These are phyloP conservation scores for Hemisphaericaspora xylofermentans DNA, from an alignment of 1,139 yeast genomes.

Conservation along the genomic window DNA sequence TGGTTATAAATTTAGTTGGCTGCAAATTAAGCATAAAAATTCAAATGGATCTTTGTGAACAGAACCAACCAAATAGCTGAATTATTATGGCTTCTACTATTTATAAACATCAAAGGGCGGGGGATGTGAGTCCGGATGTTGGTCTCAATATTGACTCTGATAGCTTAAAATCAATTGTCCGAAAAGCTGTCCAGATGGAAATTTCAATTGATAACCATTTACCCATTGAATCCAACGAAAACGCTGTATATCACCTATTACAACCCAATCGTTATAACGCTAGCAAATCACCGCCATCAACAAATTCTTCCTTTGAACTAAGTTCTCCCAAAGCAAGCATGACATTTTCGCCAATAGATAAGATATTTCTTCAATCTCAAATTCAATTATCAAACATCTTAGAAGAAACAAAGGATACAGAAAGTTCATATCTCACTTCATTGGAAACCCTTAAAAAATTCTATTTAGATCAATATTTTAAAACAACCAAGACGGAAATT, in stretches of 20 bases:
- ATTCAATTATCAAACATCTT: constrained; percentile 35
- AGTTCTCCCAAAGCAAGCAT: constrained; percentile 24
- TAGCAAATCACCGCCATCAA: background rate
- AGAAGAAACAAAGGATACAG: constrained; percentile 50
- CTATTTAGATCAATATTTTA: constrained; percentile 34
- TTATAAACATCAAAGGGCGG: too few species aligned
- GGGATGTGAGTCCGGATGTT: background rate
- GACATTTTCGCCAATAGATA: constrained; percentile 18
- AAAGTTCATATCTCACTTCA: constrained; percentile 43
- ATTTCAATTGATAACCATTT: background rate
- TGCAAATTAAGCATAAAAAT: too few species aligned
- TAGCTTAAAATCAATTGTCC: background rate
- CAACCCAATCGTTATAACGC: background rate
- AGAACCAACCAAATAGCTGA: too few species aligned
- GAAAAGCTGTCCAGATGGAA: background rate
- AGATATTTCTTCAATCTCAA: constrained; percentile 9
- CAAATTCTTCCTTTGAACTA: constrained; percentile 11
- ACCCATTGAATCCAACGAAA: too few species aligned
- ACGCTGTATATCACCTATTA: too few species aligned
- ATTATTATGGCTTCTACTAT: too few species aligned
- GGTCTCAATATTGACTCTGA: background rate
- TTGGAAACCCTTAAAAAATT: constrained; percentile 37
- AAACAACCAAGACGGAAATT: constrained; percentile 20
- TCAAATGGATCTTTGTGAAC: background rate
- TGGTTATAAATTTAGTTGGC: background rate